A percentile compares a stretch with the other conserved stretches of the same genome.
Evolutionary conservation across 1,284 basidiomycete species (phyloP).

Genomic region (Apiotrichum sp.): DNA sequence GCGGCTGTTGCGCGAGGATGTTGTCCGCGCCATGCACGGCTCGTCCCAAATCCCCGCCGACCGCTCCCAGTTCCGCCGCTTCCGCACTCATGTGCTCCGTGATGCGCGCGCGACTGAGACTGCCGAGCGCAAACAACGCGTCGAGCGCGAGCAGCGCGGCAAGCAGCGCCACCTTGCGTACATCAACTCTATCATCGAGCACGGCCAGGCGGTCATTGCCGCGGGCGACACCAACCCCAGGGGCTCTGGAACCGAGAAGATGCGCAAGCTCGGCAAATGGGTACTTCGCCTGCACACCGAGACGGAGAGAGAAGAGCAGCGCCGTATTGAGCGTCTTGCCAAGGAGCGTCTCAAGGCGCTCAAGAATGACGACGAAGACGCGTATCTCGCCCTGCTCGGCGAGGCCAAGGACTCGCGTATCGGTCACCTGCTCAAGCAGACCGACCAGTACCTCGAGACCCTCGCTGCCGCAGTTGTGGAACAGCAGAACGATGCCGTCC

Average conservation of each 20-base stretch:
- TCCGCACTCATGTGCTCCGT: constrained; percentile 78
- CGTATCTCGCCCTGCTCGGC: constrained; percentile 98
- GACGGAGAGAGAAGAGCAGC: constrained; percentile 53
- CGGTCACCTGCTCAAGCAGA: constrained; percentile 90
- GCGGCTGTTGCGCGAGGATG: constrained; percentile 71
- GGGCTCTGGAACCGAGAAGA: constrained; percentile 38
- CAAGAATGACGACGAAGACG: constrained; percentile 97
- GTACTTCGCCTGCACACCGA: constrained; percentile 51
- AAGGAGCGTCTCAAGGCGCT: constrained; percentile 98
- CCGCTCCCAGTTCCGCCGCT: constrained; percentile 81
- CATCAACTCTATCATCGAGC: constrained; percentile 77
- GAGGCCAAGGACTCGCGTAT: constrained; percentile 99
- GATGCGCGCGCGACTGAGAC: constrained; percentile 88
- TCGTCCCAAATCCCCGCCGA: constrained; percentile 88
- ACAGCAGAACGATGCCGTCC: constrained; percentile 75
- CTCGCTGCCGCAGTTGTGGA: constrained; percentile 90
- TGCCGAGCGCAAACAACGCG: constrained; percentile 83
- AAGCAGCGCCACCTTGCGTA: constrained; percentile 97
- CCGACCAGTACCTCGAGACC: constrained; percentile 89
- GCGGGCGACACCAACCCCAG: constrained; percentile 47
- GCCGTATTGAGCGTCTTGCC: constrained; percentile 83
- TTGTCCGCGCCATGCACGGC: constrained; percentile 81
- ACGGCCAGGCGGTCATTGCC: constrained; percentile 69
- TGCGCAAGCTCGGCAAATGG: constrained; percentile 46
- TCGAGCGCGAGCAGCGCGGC: constrained; percentile 84